phyloP scores from a whole-genome alignment of 2,329 filamentous ascomycete genomes.

The Exophiala spinifera region DNA sequence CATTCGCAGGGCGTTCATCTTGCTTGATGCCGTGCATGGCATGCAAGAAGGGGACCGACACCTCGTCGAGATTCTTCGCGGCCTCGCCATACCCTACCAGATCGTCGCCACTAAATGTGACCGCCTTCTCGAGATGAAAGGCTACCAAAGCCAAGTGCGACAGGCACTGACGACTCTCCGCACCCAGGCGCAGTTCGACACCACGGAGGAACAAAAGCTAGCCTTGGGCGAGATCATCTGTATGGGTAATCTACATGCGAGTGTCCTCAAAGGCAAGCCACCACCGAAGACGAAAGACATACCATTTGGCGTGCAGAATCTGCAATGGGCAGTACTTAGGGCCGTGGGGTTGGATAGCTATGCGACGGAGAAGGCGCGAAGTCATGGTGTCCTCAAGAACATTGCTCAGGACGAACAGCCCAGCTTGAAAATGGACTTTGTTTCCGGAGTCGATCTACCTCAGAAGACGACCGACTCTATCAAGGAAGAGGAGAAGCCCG shows the following conservation, averaged over 20 bases:
- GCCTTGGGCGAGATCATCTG: conserved; percentile 33
- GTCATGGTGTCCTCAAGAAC: conserved; percentile 16
- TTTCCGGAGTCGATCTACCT: too few relatives aligned
- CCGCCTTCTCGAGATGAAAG: conserved; percentile 44
- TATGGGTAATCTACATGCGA: conserved; percentile 23
- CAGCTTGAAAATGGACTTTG: neutral
- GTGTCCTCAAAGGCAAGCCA: neutral
- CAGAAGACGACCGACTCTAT: too few relatives aligned
- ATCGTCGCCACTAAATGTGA: conserved; percentile 67
- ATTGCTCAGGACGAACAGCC: neutral
- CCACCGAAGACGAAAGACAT: conserved; percentile 59
- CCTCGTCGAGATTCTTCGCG: conserved; percentile 55
- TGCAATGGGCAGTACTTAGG: conserved; percentile 63
- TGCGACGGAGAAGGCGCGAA: conserved; percentile 25
- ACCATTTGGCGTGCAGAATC: conserved; percentile 58
- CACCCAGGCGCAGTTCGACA: conserved; percentile 8
- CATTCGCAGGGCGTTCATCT: conserved; percentile 60
- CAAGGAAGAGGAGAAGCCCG: too few relatives aligned
- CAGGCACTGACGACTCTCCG: conserved; percentile 12
- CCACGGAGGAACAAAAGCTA: conserved; percentile 12
- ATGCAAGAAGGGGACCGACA: conserved; percentile 59
- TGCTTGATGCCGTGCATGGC: conserved; percentile 63
- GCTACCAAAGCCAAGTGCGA: conserved; percentile 15
- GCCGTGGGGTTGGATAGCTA: conserved; percentile 56
- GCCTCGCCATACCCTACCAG: conserved; percentile 60